These are phyloP conservation scores for Calonectria crousiana DNA, from an alignment of 2,329 filamentous ascomycete genomes.

Conservation along the genomic window DNA sequence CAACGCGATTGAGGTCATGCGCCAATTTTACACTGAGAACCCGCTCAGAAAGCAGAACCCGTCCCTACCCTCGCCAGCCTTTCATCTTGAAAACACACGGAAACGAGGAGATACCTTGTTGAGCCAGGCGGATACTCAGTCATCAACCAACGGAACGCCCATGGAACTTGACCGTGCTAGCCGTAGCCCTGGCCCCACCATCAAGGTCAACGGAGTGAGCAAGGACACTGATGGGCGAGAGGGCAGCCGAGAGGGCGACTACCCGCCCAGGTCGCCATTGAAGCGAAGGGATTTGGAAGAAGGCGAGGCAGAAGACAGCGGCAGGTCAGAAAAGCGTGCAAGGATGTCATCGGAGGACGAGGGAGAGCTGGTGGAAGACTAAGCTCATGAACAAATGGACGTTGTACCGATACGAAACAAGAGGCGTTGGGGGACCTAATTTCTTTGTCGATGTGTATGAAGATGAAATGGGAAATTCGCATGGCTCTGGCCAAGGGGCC, in stretches of 20 bases:
- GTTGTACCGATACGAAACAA: slow-evolving; percentile 35
- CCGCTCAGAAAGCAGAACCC: slow-evolving; percentile 70
- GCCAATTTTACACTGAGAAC: slow-evolving; percentile 75
- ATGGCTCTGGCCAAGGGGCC: slow-evolving; percentile 33
- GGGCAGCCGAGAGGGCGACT: slow-evolving; percentile 45
- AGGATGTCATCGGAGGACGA: slow-evolving; percentile 60
- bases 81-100: slow-evolving; percentile 68
- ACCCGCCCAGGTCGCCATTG: slow-evolving; percentile 50
- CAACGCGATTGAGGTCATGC: slow-evolving; percentile 81
- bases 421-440: slow-evolving; percentile 38
- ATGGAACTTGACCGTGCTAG: slow-evolving; percentile 61
- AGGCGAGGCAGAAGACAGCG: slow-evolving; percentile 45
- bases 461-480: slow-evolving; percentile 31
- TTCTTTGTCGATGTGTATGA: slow-evolving; percentile 29
- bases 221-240: slow-evolving; percentile 46
- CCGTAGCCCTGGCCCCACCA: slow-evolving; percentile 62
- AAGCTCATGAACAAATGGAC: slow-evolving; percentile 15
- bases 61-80: slow-evolving; percentile 65
- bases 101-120: slow-evolving; percentile 58
- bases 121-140: slow-evolving; percentile 58
- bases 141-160: slow-evolving; percentile 63
- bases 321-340: slow-evolving; percentile 57
- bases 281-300: slow-evolving; percentile 59
- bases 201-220: slow-evolving; percentile 55
- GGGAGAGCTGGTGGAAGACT: slow-evolving; percentile 59